Evolutionary conservation across 257 asterid species (phyloP).

Genomic region (Solanum sitiens): DNA sequence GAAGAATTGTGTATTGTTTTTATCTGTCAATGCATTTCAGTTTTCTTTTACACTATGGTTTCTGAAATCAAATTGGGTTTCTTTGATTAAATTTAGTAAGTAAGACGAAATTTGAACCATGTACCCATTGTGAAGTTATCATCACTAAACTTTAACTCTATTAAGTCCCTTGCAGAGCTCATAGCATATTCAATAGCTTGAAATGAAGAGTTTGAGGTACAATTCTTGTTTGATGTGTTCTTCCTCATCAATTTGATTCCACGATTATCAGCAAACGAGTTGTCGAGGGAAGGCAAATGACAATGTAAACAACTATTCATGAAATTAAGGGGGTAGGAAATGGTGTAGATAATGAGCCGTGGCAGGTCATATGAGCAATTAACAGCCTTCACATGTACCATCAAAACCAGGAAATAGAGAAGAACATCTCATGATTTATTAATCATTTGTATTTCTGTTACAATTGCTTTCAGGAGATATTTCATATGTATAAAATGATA

Average conservation of each 20-base stretch:
- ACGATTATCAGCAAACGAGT: not conserved
- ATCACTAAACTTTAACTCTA: too few relatives aligned
- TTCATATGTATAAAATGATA: not conserved
- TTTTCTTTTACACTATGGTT: too few relatives aligned
- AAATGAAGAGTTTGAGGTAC: not conserved
- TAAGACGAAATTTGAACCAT: too few relatives aligned
- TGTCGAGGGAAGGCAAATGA: too few relatives aligned
- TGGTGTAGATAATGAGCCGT: too few relatives aligned
- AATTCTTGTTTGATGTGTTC: not conserved
- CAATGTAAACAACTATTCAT: constrained; percentile 4
- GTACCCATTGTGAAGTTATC: too few relatives aligned
- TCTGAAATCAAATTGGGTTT: not conserved
- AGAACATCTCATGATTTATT: not conserved
- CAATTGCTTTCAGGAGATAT: not conserved
- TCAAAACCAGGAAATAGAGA: not conserved
- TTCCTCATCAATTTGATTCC: not conserved
- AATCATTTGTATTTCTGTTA: not conserved
- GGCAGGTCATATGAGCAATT: not conserved
- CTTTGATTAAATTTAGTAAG: too few relatives aligned
- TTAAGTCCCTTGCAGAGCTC: too few relatives aligned
- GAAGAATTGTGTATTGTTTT: too few relatives aligned
- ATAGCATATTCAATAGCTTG: too few relatives aligned
- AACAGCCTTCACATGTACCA: too few relatives aligned
- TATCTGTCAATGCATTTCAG: too few relatives aligned
- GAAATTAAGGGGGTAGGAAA: constrained; percentile 7